Conservation (phyloP, 257 asterid species). For the Nicotiana undulata region DNA sequence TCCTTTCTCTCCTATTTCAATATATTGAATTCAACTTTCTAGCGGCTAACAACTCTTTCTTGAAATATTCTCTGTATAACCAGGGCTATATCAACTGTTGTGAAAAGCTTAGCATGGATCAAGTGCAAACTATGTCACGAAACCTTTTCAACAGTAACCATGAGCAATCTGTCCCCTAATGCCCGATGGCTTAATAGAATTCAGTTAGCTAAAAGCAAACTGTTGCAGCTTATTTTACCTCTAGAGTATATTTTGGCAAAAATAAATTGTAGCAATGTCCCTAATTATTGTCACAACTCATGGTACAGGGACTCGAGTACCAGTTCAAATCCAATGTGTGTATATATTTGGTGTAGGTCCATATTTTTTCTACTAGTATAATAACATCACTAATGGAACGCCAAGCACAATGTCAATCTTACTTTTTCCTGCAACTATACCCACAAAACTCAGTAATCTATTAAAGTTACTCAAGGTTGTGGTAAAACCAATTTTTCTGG, state of each 20-base stretch:
- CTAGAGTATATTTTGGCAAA: no score
- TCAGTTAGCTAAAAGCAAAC: background rate
- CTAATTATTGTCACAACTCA: no score
- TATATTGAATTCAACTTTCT: conserved; percentile 35
- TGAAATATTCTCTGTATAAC: conserved; percentile 23
- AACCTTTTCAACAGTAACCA: background rate
- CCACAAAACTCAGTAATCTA: background rate
- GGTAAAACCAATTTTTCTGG: background rate
- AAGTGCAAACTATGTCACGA: background rate
- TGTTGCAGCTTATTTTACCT: no score
- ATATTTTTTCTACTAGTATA: no score
- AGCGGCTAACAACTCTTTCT: conserved; percentile 31
- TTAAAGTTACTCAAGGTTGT: background rate
- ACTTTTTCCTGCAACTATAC: background rate
- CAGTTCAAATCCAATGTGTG: no score
- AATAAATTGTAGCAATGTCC: no score
- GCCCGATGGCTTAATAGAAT: background rate
- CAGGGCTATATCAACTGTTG: background rate
- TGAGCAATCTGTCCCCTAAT: background rate
- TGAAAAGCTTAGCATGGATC: background rate
- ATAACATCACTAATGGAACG: background rate
- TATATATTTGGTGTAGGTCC: no score
- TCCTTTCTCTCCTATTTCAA: conserved; percentile 41
- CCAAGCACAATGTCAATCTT: background rate
- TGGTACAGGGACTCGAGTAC: no score